Percentiles rank a stretch among this genome's conserved stretches.
phyloP scores from a whole-genome alignment of 2,329 filamentous ascomycete species.

The Colletotrichum scovillei region DNA sequence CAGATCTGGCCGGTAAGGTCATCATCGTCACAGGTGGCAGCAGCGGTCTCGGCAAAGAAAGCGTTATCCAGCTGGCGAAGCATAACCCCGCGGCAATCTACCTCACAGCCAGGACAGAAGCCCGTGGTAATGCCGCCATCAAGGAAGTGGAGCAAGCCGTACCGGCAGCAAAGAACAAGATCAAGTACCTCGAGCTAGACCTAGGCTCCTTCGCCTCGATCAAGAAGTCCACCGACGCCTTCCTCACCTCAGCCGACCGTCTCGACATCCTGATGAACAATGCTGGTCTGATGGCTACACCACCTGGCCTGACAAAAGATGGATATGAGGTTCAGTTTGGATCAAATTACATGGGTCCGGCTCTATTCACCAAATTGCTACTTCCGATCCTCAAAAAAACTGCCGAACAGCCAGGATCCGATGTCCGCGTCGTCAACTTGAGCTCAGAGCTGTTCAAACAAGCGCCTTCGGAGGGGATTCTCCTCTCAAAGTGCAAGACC shows the following conservation, averaged over 20 bases:
- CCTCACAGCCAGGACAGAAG: conserved; percentile 47
- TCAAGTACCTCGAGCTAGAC: conserved; percentile 53
- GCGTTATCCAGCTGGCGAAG: conserved; percentile 47
- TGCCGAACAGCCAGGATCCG: conserved; percentile 37
- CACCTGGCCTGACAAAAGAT: conserved; percentile 51
- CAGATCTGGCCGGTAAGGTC: conserved; percentile 57
- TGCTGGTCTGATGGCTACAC: conserved; percentile 54
- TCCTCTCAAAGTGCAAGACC: conserved; percentile 44
- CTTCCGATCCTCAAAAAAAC: conserved; percentile 43
- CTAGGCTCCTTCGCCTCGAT: conserved; percentile 56
- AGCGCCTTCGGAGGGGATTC: conserved; percentile 41
- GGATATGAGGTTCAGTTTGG: conserved; percentile 62
- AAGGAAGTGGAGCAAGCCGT: conserved; percentile 46
- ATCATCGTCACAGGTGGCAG: conserved; percentile 63
- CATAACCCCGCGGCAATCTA: conserved; percentile 39
- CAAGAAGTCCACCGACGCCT: conserved; percentile 49
- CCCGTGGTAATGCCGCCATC: conserved; percentile 47
- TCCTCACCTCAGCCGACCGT: conserved; percentile 46
- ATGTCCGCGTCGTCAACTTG: conserved; percentile 42
- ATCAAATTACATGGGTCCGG: conserved; percentile 61
- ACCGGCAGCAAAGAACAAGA: conserved; percentile 33
- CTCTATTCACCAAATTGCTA: conserved; percentile 53
- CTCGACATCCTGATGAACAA: conserved; percentile 59
- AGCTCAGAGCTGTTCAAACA: conserved; percentile 40
- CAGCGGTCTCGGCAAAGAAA: conserved; percentile 39